A percentile compares a stretch with the other conserved stretches of the same genome.
phyloP scores from a whole-genome alignment of 805 yeast genomes.

The Candida alai region DNA sequence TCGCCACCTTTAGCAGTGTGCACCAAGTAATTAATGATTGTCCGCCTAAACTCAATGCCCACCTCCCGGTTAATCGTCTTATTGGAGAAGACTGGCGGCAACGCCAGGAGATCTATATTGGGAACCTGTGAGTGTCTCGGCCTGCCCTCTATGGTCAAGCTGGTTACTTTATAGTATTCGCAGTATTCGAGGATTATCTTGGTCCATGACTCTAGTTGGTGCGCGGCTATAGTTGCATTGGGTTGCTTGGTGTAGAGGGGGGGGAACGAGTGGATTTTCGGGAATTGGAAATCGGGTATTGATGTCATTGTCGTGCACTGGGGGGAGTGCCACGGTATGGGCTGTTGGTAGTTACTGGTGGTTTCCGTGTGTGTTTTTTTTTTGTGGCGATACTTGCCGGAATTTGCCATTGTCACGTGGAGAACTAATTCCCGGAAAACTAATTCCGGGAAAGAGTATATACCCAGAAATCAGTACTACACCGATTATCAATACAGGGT shows the following conservation, averaged over 20 bases:
- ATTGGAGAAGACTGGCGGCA: constrained; percentile 49
- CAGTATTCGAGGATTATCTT: constrained; percentile 61
- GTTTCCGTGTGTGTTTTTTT: too few species aligned
- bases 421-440: too few species aligned
- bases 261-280: constrained; percentile 61
- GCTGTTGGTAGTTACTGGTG: too few species aligned
- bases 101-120: constrained; percentile 12
- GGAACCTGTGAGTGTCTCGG: constrained; percentile 24
- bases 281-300: constrained; percentile 26
- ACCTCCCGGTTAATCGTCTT: constrained; percentile 48
- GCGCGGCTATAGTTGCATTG: constrained; percentile 68
- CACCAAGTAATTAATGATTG: constrained; percentile 57
- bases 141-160: constrained; percentile 26
- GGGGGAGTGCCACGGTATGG: too few species aligned
- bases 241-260: constrained; percentile 92
- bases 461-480: too few species aligned
- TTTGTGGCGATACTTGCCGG: too few species aligned
- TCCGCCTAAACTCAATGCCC: constrained; percentile 50
- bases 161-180: constrained; percentile 42
- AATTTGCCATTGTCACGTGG: too few species aligned
- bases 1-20: constrained; percentile 49
- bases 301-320: too few species aligned
- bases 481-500: too few species aligned
- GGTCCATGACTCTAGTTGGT: constrained; percentile 80
- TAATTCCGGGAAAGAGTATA: too few species aligned